Conservation (phyloP, 257 asterid genomes). For the Coffea canephora region DNA sequence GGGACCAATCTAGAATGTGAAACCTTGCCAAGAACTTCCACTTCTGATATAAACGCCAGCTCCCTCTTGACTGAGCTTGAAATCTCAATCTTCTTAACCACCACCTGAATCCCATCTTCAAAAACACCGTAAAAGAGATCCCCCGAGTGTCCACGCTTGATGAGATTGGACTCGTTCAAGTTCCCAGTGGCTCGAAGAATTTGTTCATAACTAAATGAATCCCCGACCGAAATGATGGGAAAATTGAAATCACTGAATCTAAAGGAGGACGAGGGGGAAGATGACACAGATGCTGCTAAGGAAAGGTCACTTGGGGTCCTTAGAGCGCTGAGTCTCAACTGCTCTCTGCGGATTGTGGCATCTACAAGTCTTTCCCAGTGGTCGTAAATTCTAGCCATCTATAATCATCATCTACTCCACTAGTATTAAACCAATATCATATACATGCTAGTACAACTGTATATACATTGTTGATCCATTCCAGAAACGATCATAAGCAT, state of each 20-base stretch:
- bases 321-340: not conserved
- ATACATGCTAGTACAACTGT: too few relatives aligned
- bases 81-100: not conserved
- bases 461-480: too few relatives aligned
- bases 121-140: conserved; percentile 1
- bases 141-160: conserved; percentile 3
- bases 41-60: not conserved
- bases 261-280: not conserved
- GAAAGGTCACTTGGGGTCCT: conserved; percentile 6
- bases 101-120: not conserved
- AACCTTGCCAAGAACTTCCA: not conserved
- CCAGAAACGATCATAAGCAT: too few relatives aligned
- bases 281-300: not conserved
- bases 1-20: conserved; percentile 7
- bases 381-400: conserved; percentile 13
- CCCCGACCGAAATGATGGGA: not conserved
- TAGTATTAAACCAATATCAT: too few relatives aligned
- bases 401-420: not conserved
- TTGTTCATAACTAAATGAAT: not conserved
- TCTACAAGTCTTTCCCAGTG: conserved; percentile 19
- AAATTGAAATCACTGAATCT: not conserved
- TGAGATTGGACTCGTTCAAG: not conserved
- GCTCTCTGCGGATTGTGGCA: conserved; percentile 15
- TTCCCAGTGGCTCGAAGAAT: not conserved
- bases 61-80: not conserved